Percentiles rank a stretch among this genome's conserved stretches.
Evolutionary conservation across 2,329 filamentous ascomycete genomes (phyloP).

Genomic region (Didymella sp.): DNA sequence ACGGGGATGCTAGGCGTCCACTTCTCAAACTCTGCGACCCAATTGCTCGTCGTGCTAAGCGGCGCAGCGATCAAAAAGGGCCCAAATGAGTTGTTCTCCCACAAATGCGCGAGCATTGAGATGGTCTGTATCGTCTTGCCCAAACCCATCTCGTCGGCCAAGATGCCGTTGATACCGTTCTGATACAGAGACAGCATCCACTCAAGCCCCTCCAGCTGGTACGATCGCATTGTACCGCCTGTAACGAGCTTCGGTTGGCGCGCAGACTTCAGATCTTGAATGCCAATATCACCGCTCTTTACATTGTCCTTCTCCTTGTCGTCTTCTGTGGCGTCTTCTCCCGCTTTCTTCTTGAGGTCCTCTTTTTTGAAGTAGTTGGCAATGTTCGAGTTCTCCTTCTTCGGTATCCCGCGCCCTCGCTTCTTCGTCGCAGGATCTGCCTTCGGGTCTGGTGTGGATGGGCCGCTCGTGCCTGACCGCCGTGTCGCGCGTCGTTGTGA

Average conservation of each 20-base stretch:
- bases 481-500: conserved; percentile 57
- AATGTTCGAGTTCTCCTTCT: conserved; percentile 56
- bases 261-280: conserved; percentile 77
- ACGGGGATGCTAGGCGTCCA: conserved; percentile 92
- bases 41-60: conserved; percentile 90
- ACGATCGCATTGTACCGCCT: conserved; percentile 89
- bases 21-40: conserved; percentile 90
- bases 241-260: conserved; percentile 84
- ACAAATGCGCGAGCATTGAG: conserved; percentile 81
- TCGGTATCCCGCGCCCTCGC: conserved; percentile 49
- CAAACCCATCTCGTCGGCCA: conserved; percentile 94
- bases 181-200: conserved; percentile 87
- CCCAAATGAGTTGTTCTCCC: conserved; percentile 85
- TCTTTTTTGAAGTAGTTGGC: conserved; percentile 68
- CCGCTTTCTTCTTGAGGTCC: conserved; percentile 61
- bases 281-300: conserved; percentile 66
- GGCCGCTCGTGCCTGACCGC: conserved; percentile 33
- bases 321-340: conserved; percentile 64
- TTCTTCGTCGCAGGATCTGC: conserved; percentile 31
- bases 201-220: conserved; percentile 91
- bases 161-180: conserved; percentile 88
- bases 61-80: conserved; percentile 92
- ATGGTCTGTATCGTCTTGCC: conserved; percentile 95
- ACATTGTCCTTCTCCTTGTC: conserved; percentile 65
- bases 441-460: conserved; percentile 25